A percentile compares a stretch with the other conserved stretches of the same genome.
Conservation (phyloP, 139 green algal species). For the Mesotaenium endlicherianum region DNA sequence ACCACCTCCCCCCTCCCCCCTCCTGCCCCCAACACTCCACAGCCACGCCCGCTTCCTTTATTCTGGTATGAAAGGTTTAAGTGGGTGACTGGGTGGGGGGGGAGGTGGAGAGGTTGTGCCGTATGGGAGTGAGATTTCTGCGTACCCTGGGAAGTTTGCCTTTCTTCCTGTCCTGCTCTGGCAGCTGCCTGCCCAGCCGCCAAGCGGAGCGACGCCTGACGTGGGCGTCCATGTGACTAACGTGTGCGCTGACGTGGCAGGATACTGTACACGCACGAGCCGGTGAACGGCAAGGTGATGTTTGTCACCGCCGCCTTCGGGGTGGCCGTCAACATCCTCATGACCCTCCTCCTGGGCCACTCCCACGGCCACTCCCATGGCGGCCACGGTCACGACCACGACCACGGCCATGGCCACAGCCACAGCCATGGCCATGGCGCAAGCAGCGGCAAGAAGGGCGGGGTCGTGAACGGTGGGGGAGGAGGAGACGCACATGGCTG, state of each 20-base stretch:
- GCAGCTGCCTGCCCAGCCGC: background rate
- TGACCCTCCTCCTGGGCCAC: constrained; percentile 57
- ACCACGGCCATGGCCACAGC: constrained; percentile 41
- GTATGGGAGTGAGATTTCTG: too few relatives aligned
- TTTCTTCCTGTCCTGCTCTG: background rate
- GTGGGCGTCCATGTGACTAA: too few relatives aligned
- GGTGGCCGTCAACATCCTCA: constrained; percentile 73
- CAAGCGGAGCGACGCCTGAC: too few relatives aligned
- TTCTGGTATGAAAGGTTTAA: too few relatives aligned
- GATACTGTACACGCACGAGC: constrained; percentile 23
- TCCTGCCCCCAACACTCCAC: too few relatives aligned
- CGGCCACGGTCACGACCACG: constrained; percentile 39
- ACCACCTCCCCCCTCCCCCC: too few relatives aligned
- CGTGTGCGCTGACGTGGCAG: background rate
- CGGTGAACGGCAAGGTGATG: constrained; percentile 71
- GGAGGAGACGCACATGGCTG: background rate
- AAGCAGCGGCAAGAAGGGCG: background rate
- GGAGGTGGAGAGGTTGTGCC: too few relatives aligned
- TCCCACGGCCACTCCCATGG: constrained; percentile 54
- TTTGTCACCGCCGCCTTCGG: constrained; percentile 77
- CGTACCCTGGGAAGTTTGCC: background rate
- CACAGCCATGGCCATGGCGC: constrained; percentile 5
- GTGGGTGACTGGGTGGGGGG: too few relatives aligned
- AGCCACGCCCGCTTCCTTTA: too few relatives aligned
- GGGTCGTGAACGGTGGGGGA: constrained; percentile 9